These are phyloP conservation scores for Azolla pinnata DNA, from an alignment of 75 land plant species.

Conservation along the genomic window DNA sequence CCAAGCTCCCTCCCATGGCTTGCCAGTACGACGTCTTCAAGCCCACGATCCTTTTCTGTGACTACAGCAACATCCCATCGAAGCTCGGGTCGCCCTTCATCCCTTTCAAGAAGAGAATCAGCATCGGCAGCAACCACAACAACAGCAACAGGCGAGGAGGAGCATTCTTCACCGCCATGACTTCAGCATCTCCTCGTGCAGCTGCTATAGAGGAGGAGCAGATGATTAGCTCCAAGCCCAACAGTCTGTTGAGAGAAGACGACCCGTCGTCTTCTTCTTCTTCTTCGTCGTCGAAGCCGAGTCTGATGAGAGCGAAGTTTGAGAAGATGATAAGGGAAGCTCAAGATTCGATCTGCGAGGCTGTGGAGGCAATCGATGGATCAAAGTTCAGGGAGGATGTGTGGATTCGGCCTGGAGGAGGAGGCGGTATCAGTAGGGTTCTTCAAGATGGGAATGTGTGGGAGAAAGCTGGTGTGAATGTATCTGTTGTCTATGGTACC, in stretches of 20 bases:
- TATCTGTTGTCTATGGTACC: constrained; percentile 93
- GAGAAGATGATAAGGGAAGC: constrained; percentile 84
- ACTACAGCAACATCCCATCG: background rate
- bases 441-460: constrained; percentile 85
- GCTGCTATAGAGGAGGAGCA: constrained; percentile 64
- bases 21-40: background rate
- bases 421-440: constrained; percentile 96
- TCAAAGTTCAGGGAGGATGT: constrained; percentile 79
- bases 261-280: constrained; percentile 14
- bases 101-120: background rate
- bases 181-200: constrained; percentile 10
- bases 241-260: constrained; percentile 52
- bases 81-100: background rate
- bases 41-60: background rate
- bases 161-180: background rate
- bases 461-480: constrained; percentile 99
- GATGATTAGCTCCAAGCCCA: constrained; percentile 52
- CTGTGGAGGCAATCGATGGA: constrained; percentile 80
- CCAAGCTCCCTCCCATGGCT: no score
- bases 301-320: constrained; percentile 66
- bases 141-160: background rate
- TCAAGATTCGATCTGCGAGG: constrained; percentile 79
- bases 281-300: constrained; percentile 11
- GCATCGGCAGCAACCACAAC: background rate
- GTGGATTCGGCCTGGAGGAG: constrained; percentile 95